Percentiles rank a stretch among this genome's conserved stretches.
phyloP scores from a whole-genome alignment of 2,329 filamentous ascomycete species.

The Daldinia sp. region DNA sequence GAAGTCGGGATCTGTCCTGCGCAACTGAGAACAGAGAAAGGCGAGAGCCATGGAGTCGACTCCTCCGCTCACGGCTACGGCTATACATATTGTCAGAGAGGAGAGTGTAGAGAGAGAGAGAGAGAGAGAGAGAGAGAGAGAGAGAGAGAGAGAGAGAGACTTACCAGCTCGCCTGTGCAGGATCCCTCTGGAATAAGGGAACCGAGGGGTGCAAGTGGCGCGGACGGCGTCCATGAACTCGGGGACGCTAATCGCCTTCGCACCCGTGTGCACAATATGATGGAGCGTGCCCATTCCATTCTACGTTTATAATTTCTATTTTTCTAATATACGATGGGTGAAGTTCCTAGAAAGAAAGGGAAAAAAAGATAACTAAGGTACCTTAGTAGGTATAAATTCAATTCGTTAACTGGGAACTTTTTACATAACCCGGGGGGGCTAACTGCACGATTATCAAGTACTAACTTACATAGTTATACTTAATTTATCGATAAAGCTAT shows the following conservation, averaged over 20 bases:
- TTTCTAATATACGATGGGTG: constrained; percentile 4
- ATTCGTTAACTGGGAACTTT: neutral
- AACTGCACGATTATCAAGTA: neutral
- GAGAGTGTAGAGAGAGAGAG: neutral
- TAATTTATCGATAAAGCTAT: neutral
- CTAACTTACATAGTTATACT: neutral
- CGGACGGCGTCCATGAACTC: constrained; percentile 65
- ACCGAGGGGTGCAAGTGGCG: constrained; percentile 64
- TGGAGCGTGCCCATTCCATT: constrained; percentile 58
- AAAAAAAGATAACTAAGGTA: neutral
- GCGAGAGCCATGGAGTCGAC: constrained; percentile 98
- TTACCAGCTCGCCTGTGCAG: constrained; percentile 59
- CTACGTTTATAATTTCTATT: constrained; percentile 14
- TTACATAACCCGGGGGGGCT: neutral
- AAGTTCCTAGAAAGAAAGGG: constrained; percentile 1
- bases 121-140: neutral
- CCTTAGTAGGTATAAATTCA: too few relatives aligned
- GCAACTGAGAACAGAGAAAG: constrained; percentile 71
- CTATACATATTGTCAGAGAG: constrained; percentile 55
- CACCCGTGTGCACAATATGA: constrained; percentile 56
- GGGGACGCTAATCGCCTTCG: constrained; percentile 54
- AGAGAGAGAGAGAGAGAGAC: constrained; percentile 21
- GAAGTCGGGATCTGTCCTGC: constrained; percentile 51
- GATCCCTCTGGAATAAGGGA: constrained; percentile 55
- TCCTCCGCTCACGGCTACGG: constrained; percentile 88